phyloP scores from a whole-genome alignment of 768 basidiomycete species.

The Ramaria sp. region DNA sequence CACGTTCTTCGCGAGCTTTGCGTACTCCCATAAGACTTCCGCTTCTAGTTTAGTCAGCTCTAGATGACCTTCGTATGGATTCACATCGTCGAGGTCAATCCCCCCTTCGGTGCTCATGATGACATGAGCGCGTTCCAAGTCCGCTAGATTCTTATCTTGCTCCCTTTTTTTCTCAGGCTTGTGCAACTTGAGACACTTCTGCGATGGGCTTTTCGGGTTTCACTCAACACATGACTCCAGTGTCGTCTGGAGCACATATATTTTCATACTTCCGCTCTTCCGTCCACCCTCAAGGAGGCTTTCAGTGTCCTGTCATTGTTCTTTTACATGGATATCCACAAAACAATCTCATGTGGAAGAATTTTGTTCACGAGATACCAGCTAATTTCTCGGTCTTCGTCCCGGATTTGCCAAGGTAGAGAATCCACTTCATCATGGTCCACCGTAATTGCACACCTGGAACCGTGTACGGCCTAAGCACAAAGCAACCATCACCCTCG shows the following conservation, averaged over 20 bases:
- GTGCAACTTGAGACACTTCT: background rate
- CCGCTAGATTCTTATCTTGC: background rate
- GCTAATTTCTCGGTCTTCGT: conserved; percentile 10
- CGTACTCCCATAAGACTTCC: conserved; percentile 87
- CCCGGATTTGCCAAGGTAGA: conserved; percentile 15
- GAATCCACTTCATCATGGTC: too few relatives aligned
- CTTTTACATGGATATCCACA: conserved; percentile 17
- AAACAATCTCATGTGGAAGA: conserved; percentile 14
- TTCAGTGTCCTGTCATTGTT: conserved; percentile 10
- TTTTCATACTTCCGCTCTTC: conserved; percentile 3
- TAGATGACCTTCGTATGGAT: conserved; percentile 67
- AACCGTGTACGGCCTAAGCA: conserved; percentile 10
- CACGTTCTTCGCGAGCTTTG: conserved; percentile 72
- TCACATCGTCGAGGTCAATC: conserved; percentile 22
- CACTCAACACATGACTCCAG: background rate
- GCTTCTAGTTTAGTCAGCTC: conserved; percentile 59
- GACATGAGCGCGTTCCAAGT: background rate
- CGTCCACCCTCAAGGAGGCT: background rate
- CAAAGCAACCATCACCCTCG: conserved; percentile 9
- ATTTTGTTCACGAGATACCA: conserved; percentile 8
- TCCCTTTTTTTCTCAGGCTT: background rate
- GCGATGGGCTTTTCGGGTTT: conserved; percentile 6
- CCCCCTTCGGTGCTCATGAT: background rate
- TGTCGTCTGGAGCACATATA: conserved; percentile 8
- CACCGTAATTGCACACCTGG: background rate